phyloP scores from a whole-genome alignment of 2,329 filamentous ascomycete species.

The Alternaria burnsii region DNA sequence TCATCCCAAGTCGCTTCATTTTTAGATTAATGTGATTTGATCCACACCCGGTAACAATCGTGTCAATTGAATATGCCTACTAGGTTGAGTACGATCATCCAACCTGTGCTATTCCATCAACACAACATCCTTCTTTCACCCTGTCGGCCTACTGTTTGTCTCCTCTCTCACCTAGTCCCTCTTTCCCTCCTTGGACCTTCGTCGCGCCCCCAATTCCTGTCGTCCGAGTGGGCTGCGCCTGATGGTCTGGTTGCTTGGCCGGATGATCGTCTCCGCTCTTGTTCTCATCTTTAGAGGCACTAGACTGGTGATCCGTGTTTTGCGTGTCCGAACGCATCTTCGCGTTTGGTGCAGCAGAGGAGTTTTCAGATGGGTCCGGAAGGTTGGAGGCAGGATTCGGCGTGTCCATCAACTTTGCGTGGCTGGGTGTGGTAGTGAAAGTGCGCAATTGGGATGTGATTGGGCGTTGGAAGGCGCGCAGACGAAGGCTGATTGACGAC shows the following conservation, averaged over 20 bases:
- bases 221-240: conserved; percentile 39
- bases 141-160: conserved; percentile 15
- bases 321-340: conserved; percentile 35
- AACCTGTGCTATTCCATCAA: background rate
- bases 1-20: background rate
- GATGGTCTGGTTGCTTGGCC: conserved; percentile 50
- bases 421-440: conserved; percentile 18
- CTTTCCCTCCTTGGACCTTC: conserved; percentile 47
- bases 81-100: background rate
- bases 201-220: conserved; percentile 45
- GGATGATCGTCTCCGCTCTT: conserved; percentile 47
- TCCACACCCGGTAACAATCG: background rate
- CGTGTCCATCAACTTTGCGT: conserved; percentile 27
- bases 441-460: background rate
- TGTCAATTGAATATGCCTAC: background rate
- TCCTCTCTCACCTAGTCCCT: conserved; percentile 33
- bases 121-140: background rate
- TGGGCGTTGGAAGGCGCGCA: conserved; percentile 9
- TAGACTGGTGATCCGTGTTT: conserved; percentile 43
- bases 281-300: conserved; percentile 38
- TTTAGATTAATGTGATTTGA: background rate
- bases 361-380: conserved; percentile 27
- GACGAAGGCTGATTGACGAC: conserved; percentile 7
- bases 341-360: conserved; percentile 32
- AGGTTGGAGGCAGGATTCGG: conserved; percentile 29